Evolutionary conservation across 139 green algal species (phyloP), one percentile per base, ranked within the genome.

Genomic region (Marvania coccoides): DNA sequence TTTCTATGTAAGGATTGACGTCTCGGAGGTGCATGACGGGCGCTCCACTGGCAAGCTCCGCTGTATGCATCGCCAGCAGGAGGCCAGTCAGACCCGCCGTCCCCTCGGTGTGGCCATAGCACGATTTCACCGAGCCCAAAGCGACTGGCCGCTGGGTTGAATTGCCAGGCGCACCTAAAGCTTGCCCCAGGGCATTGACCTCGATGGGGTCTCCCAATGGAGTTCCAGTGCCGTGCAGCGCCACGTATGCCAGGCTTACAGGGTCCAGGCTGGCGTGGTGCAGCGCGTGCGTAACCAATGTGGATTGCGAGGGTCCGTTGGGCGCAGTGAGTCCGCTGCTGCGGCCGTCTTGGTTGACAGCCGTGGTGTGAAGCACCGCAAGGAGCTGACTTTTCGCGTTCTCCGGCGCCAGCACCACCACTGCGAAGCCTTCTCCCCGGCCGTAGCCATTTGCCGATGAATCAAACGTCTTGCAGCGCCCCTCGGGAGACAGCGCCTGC

Each of bases 321-420:
- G 88, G 86, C 2, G 88, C 90, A 2, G 90, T 96, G 13, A 96
- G 70, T 28, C 79, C 79, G 53, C 75, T 88, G 45, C 82, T 91
- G 34, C 86, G 80, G 7, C 90, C 90, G 57, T 96, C 90, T 75
- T 95, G 88, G 72, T 96, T 96, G 9, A 96, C 87, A 1, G 87
- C 74, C 15, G 69, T 83, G 13, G 81, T 81, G 3, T 61, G 46
- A 9, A 83, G 8, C 2, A 87, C 13, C 2, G 65, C 70, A 5
- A 77, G 38, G 31, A 28, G 28, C 42, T 45, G 66, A 2, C 6
- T 9, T 31, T 19, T 34, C 29, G 3, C 0, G 23, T 23, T 9
- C 3, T 9, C 40, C 5, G 14, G 30, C 14, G 9, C 5, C 28
- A 73, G 63, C 14, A 64, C 29, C 46, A 65, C 37, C 39, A 57